Percentiles rank a stretch among this genome's conserved stretches.
These are phyloP conservation scores for Collybia sordida DNA, from an alignment of 768 basidiomycete species.

Conservation along the genomic window DNA sequence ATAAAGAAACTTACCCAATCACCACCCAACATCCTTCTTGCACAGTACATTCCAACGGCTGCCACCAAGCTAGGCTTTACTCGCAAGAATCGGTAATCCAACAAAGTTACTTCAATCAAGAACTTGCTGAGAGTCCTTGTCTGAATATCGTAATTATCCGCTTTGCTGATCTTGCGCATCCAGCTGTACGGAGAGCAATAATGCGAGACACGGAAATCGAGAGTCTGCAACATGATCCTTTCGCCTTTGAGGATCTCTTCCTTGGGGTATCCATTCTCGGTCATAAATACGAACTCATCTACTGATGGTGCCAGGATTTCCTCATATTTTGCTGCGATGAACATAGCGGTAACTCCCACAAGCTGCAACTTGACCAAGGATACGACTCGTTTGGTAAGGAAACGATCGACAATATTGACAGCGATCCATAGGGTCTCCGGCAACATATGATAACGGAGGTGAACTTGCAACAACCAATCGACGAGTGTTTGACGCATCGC, in stretches of 20 bases:
- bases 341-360: constrained; percentile 98
- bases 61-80: constrained; percentile 93
- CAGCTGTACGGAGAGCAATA: constrained; percentile 99
- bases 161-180: constrained; percentile 98
- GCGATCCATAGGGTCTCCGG: constrained; percentile 99
- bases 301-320: constrained; percentile 97
- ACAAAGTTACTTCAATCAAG: constrained; percentile 91
- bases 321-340: constrained; percentile 98
- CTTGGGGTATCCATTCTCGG: constrained; percentile 88
- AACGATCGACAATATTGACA: constrained; percentile 93
- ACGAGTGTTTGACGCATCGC: constrained; percentile 94
- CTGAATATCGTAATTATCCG: constrained; percentile 98
- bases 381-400: constrained; percentile 85
- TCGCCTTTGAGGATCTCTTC: constrained; percentile 99
- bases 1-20: constrained; percentile 79
- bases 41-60: constrained; percentile 96
- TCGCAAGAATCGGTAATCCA: constrained; percentile 90
- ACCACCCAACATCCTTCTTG: constrained; percentile 90
- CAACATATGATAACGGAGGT: constrained; percentile 97
- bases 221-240: constrained; percentile 90
- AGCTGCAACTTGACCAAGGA: constrained; percentile 91
- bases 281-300: constrained; percentile 99
- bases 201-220: constrained; percentile 93
- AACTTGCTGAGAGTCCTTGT: constrained; percentile 98
- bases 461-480: constrained; percentile 98